Conservation (phyloP, 371 early-diverging fungal species). For the Mucor plumbeus region DNA sequence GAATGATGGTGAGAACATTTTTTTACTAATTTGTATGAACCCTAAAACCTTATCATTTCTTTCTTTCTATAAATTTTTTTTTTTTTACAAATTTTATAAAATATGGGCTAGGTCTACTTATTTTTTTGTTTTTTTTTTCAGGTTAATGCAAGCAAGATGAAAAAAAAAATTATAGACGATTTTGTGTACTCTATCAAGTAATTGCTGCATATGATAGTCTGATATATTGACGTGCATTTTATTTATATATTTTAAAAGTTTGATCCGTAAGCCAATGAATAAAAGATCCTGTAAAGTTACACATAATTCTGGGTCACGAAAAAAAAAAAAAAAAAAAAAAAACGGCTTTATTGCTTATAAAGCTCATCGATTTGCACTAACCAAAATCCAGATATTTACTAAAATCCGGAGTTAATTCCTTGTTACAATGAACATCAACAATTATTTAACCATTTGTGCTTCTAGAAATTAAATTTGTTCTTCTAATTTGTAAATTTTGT, state of each 20-base stretch:
- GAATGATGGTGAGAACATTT: neutral
- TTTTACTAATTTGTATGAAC: neutral
- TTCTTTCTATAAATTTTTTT: no score
- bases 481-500: neutral
- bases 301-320: constrained; percentile 1
- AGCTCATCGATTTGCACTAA: constrained; percentile 2
- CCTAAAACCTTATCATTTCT: neutral
- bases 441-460: neutral
- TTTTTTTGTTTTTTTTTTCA: no score
- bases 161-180: neutral
- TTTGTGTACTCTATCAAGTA: neutral
- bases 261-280: neutral
- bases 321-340: neutral
- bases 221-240: neutral
- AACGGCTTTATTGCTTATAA: neutral
- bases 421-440: neutral
- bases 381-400: neutral
- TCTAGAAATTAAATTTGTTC: neutral
- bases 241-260: neutral
- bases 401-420: constrained; percentile 3
- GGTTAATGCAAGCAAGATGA: neutral
- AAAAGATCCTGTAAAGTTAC: neutral
- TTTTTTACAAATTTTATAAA: no score
- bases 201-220: neutral
- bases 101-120: no score